Base-by-base conservation (phyloP, 192 early-diverging fungal genomes). In the Phycomyces nitens region DNA sequence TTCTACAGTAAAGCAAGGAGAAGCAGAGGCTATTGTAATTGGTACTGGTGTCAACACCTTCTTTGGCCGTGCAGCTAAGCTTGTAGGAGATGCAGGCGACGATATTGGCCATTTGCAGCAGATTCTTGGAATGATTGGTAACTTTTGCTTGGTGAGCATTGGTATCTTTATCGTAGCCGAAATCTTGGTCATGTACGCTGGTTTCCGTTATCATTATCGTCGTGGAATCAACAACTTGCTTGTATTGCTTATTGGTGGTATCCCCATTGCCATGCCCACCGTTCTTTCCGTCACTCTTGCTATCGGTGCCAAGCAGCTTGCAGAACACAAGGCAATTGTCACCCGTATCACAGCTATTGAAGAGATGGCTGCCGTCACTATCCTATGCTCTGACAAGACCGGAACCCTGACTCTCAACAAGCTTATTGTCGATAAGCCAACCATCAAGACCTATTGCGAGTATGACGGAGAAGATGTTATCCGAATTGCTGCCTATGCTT, bases 311-410 rank as follows among this genome's bases (percentile, higher is more conserved):
- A 88, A 86, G 68, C 86, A 91, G 77, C 77, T 92, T 42, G 89
- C 89, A 43, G 85, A 90, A 75, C 84, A 91, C 81, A 88, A 90
- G 77, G 89, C 89, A 42, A 87, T 92, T 63, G 89, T 89, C 42
- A 89, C 86, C 57, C 86, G 88, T 41, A 88, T 92, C 72, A 84
- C 87, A 59, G 89, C 89, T 16, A 89, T 92, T 60, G 89, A 91
- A 73, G 87, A 88, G 66, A 84, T 89, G 72, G 85, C 87, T n/a
- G 87, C 84, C 64, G 87, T 90, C 27, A 88, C 86, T 61, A 87
- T 89, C 63, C 88, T 95, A 69, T 94, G 91, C 81, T 92, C 92
- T 23, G 93, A 95, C 82, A 96, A 96, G 84, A 96, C 94, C 53
- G 94, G 94, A 68, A 96, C 94, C n/a, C 81, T 96, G 27, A 96